Base-by-base conservation (phyloP, 2,329 filamentous ascomycete species). In the Botrytis fragariae region DNA sequence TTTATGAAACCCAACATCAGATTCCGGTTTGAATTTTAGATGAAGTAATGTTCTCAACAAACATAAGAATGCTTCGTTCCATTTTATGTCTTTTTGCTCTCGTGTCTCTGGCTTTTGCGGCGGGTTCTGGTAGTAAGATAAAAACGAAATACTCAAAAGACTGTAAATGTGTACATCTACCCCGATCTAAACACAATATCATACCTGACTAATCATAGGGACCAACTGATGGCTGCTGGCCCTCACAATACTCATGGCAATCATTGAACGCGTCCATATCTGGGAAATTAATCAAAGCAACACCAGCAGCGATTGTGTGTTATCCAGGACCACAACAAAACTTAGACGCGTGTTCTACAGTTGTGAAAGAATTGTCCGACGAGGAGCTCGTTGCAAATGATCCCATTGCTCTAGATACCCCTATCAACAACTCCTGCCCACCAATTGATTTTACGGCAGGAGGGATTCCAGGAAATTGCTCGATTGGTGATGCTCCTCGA, bases 371-470 rank as follows among this genome's bases (percentile, higher is more conserved):
- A 74, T 81, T 81, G 79, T 61, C 32, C 35, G 80, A 78, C 71
- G 80, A 81, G 71, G 80, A 82, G 22, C 83, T 82, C 74, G 81
- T 84, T 78, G 75, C 77, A 22, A 74, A 74, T 45, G 77, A 84
- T 74, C 83, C 83, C 32, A 76, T 84, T 74, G 83, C 83, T 65
- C 77, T 79, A 76, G 77, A 81, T 76, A 81, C 85, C 60, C 86
- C 81, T 75, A 82, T 83, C 72, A 85, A 87, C 76, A 85, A 84
- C 77, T 83, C 84, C 18, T 87, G 86, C 75, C 81, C 78, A 29
- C 54, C 63, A 3, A 29, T 72, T 12, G 35, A 67, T 42, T 73
- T 44, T 20, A 29, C 70, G 25, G 29, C 57, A 12, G 45, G 67
- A 32, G 44, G 16, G 6, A n/a, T 59, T 18, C 75, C 78, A 0